These are phyloP conservation scores for Sclerotinia minor DNA, from an alignment of 2,329 filamentous ascomycete species.

Conservation along the genomic window DNA sequence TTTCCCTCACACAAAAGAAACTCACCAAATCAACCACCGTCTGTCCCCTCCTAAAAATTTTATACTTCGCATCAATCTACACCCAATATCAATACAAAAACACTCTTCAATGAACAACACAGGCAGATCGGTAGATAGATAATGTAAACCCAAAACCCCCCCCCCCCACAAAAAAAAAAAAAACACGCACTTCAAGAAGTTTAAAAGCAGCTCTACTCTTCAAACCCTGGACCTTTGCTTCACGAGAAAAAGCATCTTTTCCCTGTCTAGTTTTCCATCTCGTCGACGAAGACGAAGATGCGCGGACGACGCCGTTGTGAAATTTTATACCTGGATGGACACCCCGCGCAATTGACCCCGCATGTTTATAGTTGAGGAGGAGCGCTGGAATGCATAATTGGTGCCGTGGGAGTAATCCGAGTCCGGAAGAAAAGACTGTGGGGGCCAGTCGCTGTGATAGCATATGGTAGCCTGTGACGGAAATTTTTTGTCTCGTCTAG, in stretches of 20 bases:
- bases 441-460: not conserved
- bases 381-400: not conserved
- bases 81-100: not conserved
- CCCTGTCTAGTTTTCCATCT: constrained; percentile 82
- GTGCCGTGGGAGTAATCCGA: not conserved
- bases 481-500: not conserved
- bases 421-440: not conserved
- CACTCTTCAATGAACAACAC: not conserved
- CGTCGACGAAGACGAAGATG: constrained; percentile 59
- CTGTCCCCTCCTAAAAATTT: constrained; percentile 74
- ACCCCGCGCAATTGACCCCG: constrained; percentile 3
- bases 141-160: too few species aligned
- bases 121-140: too few species aligned
- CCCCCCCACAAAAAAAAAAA: not conserved
- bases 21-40: constrained; percentile 86
- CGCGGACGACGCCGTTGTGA: too few species aligned
- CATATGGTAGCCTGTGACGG: not conserved
- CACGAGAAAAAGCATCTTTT: constrained; percentile 68
- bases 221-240: constrained; percentile 75
- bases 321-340: not conserved
- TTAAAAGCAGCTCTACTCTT: constrained; percentile 95
- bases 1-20: not conserved
- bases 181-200: constrained; percentile 67
- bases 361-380: not conserved
- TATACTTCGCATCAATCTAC: constrained; percentile 80